Evolutionary conservation across 1,284 basidiomycete species (phyloP), one percentile per base, ranked within the genome.

Genomic region (Afroboletus lepidellus): DNA sequence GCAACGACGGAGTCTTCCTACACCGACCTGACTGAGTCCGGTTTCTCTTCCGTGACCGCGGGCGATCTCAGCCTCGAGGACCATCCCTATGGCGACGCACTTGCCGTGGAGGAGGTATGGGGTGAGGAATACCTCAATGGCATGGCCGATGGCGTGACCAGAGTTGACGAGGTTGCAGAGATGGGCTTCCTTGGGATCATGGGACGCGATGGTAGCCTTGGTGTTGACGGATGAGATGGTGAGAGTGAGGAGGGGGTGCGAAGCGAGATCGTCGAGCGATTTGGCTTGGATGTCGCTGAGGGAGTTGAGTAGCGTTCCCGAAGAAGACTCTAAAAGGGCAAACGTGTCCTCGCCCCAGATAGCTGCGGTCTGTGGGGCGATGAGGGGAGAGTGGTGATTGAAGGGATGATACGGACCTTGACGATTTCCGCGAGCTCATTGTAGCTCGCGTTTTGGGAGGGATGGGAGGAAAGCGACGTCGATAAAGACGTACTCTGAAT

Each of bases 391-490:
- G 48, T 2, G 43, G 50, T 8, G 41, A 51, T 41, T 33, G 46
- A 16, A 45, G 18, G 54, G 48, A 15, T 32, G 46, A 15, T 12
- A 54, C 54, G 25, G 54, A 91, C 93, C 82, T 98, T 99, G 71
- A 99, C 86, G 5, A 98, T 91, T 71, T 99, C 96, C 2, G 97
- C 95, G 92, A 99, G 98, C 42, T 96, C 96, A 67, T 99, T 99
- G 39, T 61, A 98, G 95, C 70, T 99, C 97, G 56, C 97, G 80
- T 39, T 85, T 74, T 0, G 95, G 95, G 5, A 99, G 85, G 2
- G 94, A 96, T 62, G 94, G 91, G 55, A 99, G 83, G 78, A 97
- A 97, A 1, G 94, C 89, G 16, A 93, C 89, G 71, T 99, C 97
- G 62, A 98, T 97, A 73, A 99, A 99, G 69, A 98, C 90, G 76